A percentile compares a stretch with the other conserved stretches of the same genome.
Evolutionary conservation across 2,329 filamentous ascomycete genomes (phyloP).

Genomic region (Colletotrichum sp.): DNA sequence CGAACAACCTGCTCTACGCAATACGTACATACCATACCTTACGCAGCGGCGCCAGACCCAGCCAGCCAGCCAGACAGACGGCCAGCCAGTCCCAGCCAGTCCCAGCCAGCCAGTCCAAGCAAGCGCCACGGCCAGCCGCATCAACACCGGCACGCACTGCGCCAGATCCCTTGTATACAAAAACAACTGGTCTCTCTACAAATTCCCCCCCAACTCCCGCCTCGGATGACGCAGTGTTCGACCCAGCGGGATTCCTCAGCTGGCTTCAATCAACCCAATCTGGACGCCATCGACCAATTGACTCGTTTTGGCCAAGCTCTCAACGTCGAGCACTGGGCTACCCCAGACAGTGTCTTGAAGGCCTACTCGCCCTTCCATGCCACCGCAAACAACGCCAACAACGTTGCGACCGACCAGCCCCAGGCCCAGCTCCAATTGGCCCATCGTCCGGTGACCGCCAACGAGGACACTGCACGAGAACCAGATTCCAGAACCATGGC

Average conservation of each 20-base stretch:
- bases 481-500: conserved; percentile 3
- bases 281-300: conserved; percentile 20
- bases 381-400: background rate
- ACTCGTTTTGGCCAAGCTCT: conserved; percentile 16
- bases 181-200: background rate
- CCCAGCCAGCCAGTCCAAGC: background rate
- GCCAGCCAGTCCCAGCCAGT: background rate
- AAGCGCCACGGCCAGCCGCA: background rate
- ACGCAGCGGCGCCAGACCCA: background rate
- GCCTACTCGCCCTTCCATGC: conserved; percentile 16
- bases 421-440: conserved; percentile 7
- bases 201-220: background rate
- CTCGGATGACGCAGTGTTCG: conserved; percentile 21
- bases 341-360: conserved; percentile 14
- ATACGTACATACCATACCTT: background rate
- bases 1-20: background rate
- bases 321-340: conserved; percentile 18
- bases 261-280: conserved; percentile 15
- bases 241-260: conserved; percentile 19
- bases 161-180: background rate
- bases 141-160: background rate
- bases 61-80: background rate
- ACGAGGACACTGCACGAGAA: background rate
- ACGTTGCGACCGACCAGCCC: background rate
- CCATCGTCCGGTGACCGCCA: conserved; percentile 15